These are phyloP conservation scores for Eutypa lata DNA, from an alignment of 2,329 filamentous ascomycete genomes.

Conservation along the genomic window DNA sequence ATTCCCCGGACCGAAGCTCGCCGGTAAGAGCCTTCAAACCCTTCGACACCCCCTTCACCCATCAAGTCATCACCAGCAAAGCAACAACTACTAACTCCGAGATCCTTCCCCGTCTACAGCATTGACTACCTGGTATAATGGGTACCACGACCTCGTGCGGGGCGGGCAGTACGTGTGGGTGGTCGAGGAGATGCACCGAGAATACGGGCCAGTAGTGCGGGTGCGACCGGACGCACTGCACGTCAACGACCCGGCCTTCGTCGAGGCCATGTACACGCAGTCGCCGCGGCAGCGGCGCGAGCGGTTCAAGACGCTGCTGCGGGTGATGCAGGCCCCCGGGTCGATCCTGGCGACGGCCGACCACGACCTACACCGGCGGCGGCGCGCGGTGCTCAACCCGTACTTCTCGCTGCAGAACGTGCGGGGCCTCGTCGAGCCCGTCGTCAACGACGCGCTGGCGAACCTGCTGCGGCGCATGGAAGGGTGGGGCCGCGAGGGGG, in stretches of 20 bases:
- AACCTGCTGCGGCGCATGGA: slow-evolving; percentile 18
- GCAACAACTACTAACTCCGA: too few relatives aligned
- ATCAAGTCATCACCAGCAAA: too few relatives aligned
- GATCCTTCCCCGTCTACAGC: slow-evolving; percentile 5
- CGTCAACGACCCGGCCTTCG: slow-evolving; percentile 26
- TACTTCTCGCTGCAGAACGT: slow-evolving; percentile 23
- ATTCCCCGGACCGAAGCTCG: slow-evolving; percentile 22
- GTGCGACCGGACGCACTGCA: slow-evolving; percentile 27
- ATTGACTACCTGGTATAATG: slow-evolving; percentile 17
- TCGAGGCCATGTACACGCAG: slow-evolving; percentile 22
- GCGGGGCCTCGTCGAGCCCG: slow-evolving; percentile 13
- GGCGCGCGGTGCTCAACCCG: slow-evolving; percentile 20
- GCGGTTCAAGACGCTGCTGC: slow-evolving; percentile 11
- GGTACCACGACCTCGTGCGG: slow-evolving; percentile 20
- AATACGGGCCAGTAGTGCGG: slow-evolving; percentile 24
- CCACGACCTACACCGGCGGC: slow-evolving; percentile 19
- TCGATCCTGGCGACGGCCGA: slow-evolving; percentile 18
- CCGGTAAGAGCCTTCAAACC: slow-evolving; percentile 10
- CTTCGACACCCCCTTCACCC: neutral
- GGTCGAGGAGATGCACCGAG: slow-evolving; percentile 22
- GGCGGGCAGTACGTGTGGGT: slow-evolving; percentile 22
- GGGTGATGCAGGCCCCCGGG: slow-evolving; percentile 11
- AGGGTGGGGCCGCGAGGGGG: slow-evolving; percentile 10
- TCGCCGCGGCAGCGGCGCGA: slow-evolving; percentile 17
- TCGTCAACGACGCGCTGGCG: slow-evolving; percentile 17